These are phyloP conservation scores for Colletotrichum orbiculare DNA, from an alignment of 2,329 filamentous ascomycete species.

Conservation along the genomic window DNA sequence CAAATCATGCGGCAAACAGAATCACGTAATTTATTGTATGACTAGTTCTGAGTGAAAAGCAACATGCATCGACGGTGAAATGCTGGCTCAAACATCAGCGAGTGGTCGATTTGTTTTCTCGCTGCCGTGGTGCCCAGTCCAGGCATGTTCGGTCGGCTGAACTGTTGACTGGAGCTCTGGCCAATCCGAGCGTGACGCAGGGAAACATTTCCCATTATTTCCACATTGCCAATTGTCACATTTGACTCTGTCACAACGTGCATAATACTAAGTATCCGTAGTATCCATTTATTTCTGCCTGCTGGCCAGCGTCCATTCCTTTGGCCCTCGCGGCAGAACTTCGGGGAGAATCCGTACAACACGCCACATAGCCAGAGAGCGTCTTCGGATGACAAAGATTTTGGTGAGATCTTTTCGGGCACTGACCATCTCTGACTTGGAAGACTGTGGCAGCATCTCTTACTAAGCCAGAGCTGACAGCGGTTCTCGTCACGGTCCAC, in stretches of 20 bases:
- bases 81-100: not conserved
- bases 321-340: constrained; percentile 14
- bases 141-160: not conserved
- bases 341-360: not conserved
- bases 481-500: no score
- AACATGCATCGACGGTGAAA: not conserved
- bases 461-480: no score
- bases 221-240: constrained; percentile 13
- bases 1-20: not conserved
- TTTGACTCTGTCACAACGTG: not conserved
- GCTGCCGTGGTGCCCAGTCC: not conserved
- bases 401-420: not conserved
- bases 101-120: not conserved
- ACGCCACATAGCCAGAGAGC: no score
- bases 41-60: not conserved
- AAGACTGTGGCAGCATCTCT: no score
- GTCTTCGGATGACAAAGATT: constrained; percentile 18
- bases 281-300: not conserved
- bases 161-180: constrained; percentile 20
- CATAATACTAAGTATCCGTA: no score
- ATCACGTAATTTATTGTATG: not conserved
- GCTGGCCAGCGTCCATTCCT: constrained; percentile 7
- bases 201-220: constrained; percentile 27
- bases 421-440: not conserved
- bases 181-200: constrained; percentile 9